phyloP scores from a whole-genome alignment of 768 basidiomycete genomes.

The Pilatotrama ljubarskyi region DNA sequence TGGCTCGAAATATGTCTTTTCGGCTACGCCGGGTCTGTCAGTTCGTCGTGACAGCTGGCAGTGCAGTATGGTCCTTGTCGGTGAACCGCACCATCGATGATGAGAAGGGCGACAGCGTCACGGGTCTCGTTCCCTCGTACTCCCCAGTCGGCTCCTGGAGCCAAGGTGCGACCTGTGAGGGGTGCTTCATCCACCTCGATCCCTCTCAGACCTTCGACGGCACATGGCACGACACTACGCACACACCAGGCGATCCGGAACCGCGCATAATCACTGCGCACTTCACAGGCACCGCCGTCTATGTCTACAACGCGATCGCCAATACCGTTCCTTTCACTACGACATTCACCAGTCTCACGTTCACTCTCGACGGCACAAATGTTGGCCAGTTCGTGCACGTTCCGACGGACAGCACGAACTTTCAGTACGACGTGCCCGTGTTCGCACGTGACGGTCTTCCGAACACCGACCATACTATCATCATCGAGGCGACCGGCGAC shows the following conservation, averaged over 20 bases:
- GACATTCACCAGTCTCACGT: slow-evolving; percentile 10
- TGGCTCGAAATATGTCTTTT: not conserved
- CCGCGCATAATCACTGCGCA: not conserved
- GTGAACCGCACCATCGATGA: slow-evolving; percentile 22
- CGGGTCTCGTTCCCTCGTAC: slow-evolving; percentile 11
- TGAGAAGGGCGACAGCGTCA: slow-evolving; percentile 16
- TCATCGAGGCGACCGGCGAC: not conserved
- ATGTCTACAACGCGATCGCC: slow-evolving; percentile 11
- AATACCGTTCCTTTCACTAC: slow-evolving; percentile 7
- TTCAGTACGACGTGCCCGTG: slow-evolving; percentile 4
- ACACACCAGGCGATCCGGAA: not conserved
- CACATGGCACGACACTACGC: slow-evolving; percentile 22
- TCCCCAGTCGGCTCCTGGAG: slow-evolving; percentile 5
- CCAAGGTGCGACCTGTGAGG: slow-evolving; percentile 8
- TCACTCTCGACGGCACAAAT: slow-evolving; percentile 11
- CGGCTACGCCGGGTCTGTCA: not conserved
- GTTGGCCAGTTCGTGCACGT: slow-evolving; percentile 4
- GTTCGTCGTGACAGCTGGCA: not conserved
- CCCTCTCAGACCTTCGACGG: slow-evolving; percentile 3
- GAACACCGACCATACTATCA: slow-evolving; percentile 7
- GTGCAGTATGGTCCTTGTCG: not conserved
- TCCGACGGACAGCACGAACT: not conserved
- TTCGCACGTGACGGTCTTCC: slow-evolving; percentile 1
- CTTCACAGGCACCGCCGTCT: slow-evolving; percentile 14
- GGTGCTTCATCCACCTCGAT: slow-evolving; percentile 10